Evolutionary conservation across 192 early-diverging fungal species (phyloP), one percentile per base, ranked within the genome.

Genomic region (Radiomyces spectabilis): DNA sequence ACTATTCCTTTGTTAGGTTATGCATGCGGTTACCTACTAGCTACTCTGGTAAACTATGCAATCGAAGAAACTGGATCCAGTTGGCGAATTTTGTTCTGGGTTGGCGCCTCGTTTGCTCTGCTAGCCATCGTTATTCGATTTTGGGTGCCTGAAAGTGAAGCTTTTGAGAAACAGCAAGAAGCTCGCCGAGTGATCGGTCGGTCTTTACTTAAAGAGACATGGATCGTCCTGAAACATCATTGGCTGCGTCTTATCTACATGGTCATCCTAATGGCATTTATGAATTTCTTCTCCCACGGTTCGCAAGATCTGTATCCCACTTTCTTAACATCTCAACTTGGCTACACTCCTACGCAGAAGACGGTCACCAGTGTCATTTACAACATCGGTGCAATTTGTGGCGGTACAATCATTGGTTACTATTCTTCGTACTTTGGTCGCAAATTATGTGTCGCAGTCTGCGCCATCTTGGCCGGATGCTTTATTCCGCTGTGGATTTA

Each of bases 11-110:
- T 37, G 35, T 37, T 37, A 47, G 85, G 81, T 1, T 86, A 86
- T 55, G 77, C 87, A 7, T 56, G 73, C 15, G 87, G 87, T 5
- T 83, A 82, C 56, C 65, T 89, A 1, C 41, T 89, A 0, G 84
- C 87, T 3, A 65, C 81, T 1, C 52, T 81, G 43, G 47, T 86
- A 18, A 82, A 82, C 57, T 80, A 78, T 45, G 60, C 59, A 2
- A 55, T 85, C 37, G 68, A 83, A 19, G 68, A 74, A 1, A 65
- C 34, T 34, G 75, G 76, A 29, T 47, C 56, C 25, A 39, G 45
- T 5, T 89, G 87, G 87, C 74, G 87, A 7, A 75, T 80, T 25
- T 57, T 89, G 46, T 89, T 77, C 65, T 89, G 80, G 79, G 74
- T 84, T 26, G 75, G 82, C 10, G 67, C 76, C 27, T 69, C 67